phyloP scores from a whole-genome alignment of 306 rosid species.

The peach (Prunus persica) region Prunus_persica_NCBIv2 NC_034015.1:19923001-19923500 shows the following conservation, averaged over 20 bases:
- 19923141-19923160: neutral
- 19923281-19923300: neutral
- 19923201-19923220: neutral
- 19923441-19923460: neutral
- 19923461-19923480: neutral
- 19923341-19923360: slow-evolving; percentile 1
- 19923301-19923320: neutral
- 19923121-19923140: neutral
- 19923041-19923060: neutral
- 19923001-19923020: neutral
- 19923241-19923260: neutral
- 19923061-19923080: neutral
- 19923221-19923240: neutral
- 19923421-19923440: too few relatives aligned
- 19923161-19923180: neutral
- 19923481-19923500: neutral
- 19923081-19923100: neutral
- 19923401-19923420: neutral
- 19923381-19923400: neutral
- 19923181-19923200: slow-evolving; percentile 9
- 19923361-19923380: neutral
- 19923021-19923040: neutral
- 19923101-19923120: neutral
- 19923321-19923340: neutral
- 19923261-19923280: neutral